Percentiles rank a stretch among this genome's conserved stretches.
phyloP scores from a whole-genome alignment of 1,284 basidiomycete genomes.

The Irpex lacteus region DNA sequence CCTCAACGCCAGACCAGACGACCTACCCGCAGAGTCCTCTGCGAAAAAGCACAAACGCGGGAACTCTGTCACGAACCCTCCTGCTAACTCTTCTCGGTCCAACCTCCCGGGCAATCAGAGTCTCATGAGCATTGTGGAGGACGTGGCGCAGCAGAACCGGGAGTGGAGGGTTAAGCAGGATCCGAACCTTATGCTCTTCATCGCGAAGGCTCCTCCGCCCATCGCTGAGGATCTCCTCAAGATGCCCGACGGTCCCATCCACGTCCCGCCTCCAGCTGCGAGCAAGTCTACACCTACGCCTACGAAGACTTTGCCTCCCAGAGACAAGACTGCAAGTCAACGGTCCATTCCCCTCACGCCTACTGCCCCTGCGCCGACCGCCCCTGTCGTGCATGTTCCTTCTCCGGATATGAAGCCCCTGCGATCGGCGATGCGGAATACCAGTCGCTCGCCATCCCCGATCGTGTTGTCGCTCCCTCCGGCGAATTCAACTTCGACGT shows the following conservation, averaged over 20 bases:
- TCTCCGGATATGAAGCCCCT: conserved; percentile 44
- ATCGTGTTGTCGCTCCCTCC: conserved; percentile 9
- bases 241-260: not conserved
- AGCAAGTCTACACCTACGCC: not conserved
- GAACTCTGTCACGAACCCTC: not conserved
- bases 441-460: conserved; percentile 49
- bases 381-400: conserved; percentile 8
- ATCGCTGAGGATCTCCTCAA: conserved; percentile 17
- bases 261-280: not conserved
- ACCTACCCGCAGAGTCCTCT: not conserved
- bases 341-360: conserved; percentile 13
- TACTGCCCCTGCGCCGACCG: conserved; percentile 3
- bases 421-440: conserved; percentile 59
- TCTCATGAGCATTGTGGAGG: conserved; percentile 68
- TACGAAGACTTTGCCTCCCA: not conserved
- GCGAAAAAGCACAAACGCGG: not conserved
- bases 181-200: conserved; percentile 28
- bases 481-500: conserved; percentile 6
- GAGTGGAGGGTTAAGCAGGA: conserved; percentile 24
- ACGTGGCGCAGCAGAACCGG: conserved; percentile 44
- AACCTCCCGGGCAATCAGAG: conserved; percentile 26
- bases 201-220: conserved; percentile 37
- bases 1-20: conserved; percentile 5
- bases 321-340: conserved; percentile 7
- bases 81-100: conserved; percentile 4